Percentiles rank a stretch among this genome's conserved stretches.
phyloP scores from a whole-genome alignment of 1,139 yeast genomes.

The Scheffersomyces illinoinensis region DNA sequence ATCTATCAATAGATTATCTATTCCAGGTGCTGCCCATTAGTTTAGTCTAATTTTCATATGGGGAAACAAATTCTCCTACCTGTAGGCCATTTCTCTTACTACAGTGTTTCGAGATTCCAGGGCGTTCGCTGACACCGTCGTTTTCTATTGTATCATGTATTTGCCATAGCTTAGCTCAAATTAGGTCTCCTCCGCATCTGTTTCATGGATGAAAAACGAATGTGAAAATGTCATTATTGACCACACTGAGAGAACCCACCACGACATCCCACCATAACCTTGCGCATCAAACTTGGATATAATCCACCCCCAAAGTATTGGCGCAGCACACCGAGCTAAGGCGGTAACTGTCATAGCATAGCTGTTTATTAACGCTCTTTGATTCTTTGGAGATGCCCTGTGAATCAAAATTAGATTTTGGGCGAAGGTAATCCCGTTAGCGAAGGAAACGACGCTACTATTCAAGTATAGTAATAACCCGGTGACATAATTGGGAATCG shows the following conservation, averaged over 20 bases:
- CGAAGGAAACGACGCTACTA: constrained; percentile 9
- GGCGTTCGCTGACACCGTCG: neutral
- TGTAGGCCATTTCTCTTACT: neutral
- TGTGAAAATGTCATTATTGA: neutral
- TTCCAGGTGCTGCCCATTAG: neutral
- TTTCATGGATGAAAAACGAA: neutral
- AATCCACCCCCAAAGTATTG: constrained; percentile 57
- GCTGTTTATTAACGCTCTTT: constrained; percentile 54
- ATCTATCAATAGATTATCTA: too few species aligned
- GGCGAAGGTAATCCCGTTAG: constrained; percentile 36
- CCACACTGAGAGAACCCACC: neutral
- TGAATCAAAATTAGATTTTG: constrained; percentile 46
- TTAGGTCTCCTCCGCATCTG: neutral
- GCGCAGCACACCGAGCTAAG: constrained; percentile 59
- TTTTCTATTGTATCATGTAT: neutral
- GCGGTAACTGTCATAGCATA: constrained; percentile 51
- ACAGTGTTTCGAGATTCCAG: neutral
- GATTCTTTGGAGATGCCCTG: constrained; percentile 47
- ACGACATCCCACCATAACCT: neutral
- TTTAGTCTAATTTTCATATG: neutral
- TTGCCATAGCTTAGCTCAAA: neutral
- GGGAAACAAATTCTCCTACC: neutral
- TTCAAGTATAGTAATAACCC: constrained; percentile 1
- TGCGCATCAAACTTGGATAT: constrained; percentile 34
- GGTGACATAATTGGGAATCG: constrained; percentile 15